phyloP scores from a whole-genome alignment of 139 green algal species.

The Bryopsis sp. region DNA sequence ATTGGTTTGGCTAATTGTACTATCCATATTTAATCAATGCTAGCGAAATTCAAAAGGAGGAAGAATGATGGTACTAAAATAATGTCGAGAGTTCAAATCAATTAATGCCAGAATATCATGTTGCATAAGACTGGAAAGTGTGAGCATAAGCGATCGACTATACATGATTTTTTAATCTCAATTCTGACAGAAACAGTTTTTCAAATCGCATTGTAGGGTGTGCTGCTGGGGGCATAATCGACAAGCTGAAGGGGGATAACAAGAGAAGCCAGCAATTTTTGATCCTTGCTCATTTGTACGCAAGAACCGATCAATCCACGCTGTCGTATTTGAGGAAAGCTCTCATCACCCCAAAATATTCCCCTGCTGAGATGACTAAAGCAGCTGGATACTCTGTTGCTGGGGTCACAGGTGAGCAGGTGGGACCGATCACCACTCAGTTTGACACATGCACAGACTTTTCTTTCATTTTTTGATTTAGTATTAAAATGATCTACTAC shows the following conservation, averaged over 20 bases:
- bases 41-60: no score
- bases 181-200: no score
- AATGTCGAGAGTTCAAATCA: neutral
- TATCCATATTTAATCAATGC: no score
- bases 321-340: constrained; percentile 43
- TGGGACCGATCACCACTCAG: neutral
- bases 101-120: neutral
- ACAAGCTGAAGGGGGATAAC: constrained; percentile 39
- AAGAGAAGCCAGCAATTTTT: constrained; percentile 62
- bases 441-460: no score
- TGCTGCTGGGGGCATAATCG: constrained; percentile 43
- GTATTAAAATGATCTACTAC: no score
- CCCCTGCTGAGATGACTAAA: constrained; percentile 19
- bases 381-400: neutral
- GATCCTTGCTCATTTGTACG: constrained; percentile 64
- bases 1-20: no score
- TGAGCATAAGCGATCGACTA: no score
- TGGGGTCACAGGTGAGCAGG: neutral
- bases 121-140: neutral
- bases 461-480: no score
- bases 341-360: constrained; percentile 45
- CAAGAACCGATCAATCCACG: constrained; percentile 52
- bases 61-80: no score
- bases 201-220: neutral
- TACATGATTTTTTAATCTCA: no score